Evolutionary conservation across 768 basidiomycete species (phyloP).

Genomic region (Hericium alpestre): DNA sequence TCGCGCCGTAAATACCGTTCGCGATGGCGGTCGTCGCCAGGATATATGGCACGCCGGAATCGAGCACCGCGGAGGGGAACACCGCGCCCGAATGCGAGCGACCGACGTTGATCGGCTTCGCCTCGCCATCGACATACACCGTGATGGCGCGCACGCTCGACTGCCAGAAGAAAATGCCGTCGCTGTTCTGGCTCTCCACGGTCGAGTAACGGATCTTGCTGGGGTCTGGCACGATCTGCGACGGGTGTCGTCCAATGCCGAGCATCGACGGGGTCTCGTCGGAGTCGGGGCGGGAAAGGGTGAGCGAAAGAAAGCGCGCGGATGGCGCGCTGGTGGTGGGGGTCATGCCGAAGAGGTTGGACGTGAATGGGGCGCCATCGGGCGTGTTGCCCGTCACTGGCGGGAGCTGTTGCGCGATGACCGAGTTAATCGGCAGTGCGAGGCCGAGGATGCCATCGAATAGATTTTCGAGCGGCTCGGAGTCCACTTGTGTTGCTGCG

Average conservation of each 20-base stretch:
- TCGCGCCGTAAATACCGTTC: constrained; percentile 69
- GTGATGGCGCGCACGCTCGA: constrained; percentile 44
- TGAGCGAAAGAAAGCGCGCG: constrained; percentile 54
- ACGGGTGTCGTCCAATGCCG: constrained; percentile 62
- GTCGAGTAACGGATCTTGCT: constrained; percentile 37
- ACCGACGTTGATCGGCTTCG: constrained; percentile 31
- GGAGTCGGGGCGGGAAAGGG: constrained; percentile 60
- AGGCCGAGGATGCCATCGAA: constrained; percentile 69
- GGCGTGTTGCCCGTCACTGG: constrained; percentile 38
- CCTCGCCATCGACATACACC: constrained; percentile 42
- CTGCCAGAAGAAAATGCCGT: constrained; percentile 54
- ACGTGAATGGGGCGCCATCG: constrained; percentile 57
- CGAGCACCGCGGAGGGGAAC: constrained; percentile 58
- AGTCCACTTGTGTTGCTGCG: constrained; percentile 41
- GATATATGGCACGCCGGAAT: constrained; percentile 62
- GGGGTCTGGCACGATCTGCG: constrained; percentile 40
- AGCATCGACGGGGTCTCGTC: constrained; percentile 44
- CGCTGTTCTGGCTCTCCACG: constrained; percentile 27
- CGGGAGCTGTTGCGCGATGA: constrained; percentile 44
- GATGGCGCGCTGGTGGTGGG: constrained; percentile 42
- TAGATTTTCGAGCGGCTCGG: constrained; percentile 44
- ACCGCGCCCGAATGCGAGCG: constrained; percentile 26
- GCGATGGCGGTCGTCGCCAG: constrained; percentile 50
- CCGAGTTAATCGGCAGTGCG: constrained; percentile 61
- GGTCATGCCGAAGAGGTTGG: constrained; percentile 64